These are phyloP conservation scores for Colletotrichum neosansevieriae DNA, from an alignment of 2,329 filamentous ascomycete genomes.

Conservation along the genomic window DNA sequence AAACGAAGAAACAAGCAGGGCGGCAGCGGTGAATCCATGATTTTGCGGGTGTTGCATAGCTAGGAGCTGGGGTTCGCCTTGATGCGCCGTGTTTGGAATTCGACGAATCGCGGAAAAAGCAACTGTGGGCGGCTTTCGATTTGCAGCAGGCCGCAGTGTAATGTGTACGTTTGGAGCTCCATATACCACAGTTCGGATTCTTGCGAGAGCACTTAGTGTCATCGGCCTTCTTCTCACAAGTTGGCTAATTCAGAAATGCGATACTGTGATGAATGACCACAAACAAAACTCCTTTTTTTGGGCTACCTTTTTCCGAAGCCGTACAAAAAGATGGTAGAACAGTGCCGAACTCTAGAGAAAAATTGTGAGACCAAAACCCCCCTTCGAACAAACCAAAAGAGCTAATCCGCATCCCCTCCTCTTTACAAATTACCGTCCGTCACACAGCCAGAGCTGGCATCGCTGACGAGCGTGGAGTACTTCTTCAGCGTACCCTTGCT, in stretches of 20 bases:
- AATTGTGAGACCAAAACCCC: not conserved
- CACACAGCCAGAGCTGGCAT: conserved; percentile 71
- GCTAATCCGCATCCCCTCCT: not conserved
- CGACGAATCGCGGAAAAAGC: not conserved
- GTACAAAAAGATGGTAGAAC: conserved; percentile 40
- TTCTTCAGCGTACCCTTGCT: conserved; percentile 77
- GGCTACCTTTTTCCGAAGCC: conserved; percentile 39
- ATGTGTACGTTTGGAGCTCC: conserved; percentile 15
- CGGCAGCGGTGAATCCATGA: conserved; percentile 19
- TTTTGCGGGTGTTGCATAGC: conserved; percentile 42
- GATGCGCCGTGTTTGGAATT: conserved; percentile 20
- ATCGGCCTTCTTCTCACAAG: no score
- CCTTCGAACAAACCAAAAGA: not conserved
- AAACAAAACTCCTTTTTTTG: conserved; percentile 41
- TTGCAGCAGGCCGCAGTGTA: not conserved
- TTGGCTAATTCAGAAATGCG: not conserved
- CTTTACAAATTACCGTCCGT: conserved; percentile 57
- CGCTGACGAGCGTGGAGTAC: conserved; percentile 71
- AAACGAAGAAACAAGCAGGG: not conserved
- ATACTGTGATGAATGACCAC: conserved; percentile 12
- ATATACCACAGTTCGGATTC: conserved; percentile 23
- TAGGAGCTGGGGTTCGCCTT: conserved; percentile 38
- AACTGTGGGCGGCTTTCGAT: conserved; percentile 4
- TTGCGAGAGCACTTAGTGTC: not conserved
- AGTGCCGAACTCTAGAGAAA: conserved; percentile 32